Base-by-base conservation (phyloP, 192 early-diverging fungal genomes). In the Backusella morwellensis region DNA sequence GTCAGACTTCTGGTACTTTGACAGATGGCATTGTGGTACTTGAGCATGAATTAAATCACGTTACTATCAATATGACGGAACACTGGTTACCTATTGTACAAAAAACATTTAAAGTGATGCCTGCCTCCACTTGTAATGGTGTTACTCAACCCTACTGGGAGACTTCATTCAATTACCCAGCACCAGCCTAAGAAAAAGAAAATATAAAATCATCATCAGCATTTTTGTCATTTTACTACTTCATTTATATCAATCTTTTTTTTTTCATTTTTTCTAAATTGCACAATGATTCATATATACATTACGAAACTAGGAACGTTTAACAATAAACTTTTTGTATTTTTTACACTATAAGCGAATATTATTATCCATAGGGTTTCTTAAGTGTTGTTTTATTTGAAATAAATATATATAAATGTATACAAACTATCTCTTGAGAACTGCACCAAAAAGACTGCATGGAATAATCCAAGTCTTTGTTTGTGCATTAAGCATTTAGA, bases 21-120 rank as follows among this genome's bases (percentile, higher is more conserved):
- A 63, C 41, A n/a, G 32, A 76, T 29, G 83, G 83, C 6, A 77
- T 73, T 5, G 72, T 84, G 32, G 71, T 74, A 19, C 73, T 84
- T 38, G 70, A 84, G 42, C 83, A 84, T 71, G 81, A 84, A 32
- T 14, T 86, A 26, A 81, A 67, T 19, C 69, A 69, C 14, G 75
- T 56, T 5, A 84, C 85, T 4, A 54, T 82, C 35, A 41, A 8
- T 3, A 26, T 81, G 70, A 82, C 85, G 68, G 76, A 73, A 50
- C 80, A 75, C 4, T 70, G 81, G 79, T 77, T 86, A 11, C 81
- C 83, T 36, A 40, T 50, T 9, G 63, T 83, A 14, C 52, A 74
- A 15, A 79, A 72, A 50, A 52, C 56, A 12, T 83, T 80, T 52
- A 75, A 79, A 23, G 78, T 79, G 0, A 26, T 63, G 56, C 56